A percentile compares a stretch with the other conserved stretches of the same genome.
These are phyloP conservation scores for Calonectria multiphialidica DNA, from an alignment of 2,329 filamentous ascomycete genomes.

Conservation along the genomic window DNA sequence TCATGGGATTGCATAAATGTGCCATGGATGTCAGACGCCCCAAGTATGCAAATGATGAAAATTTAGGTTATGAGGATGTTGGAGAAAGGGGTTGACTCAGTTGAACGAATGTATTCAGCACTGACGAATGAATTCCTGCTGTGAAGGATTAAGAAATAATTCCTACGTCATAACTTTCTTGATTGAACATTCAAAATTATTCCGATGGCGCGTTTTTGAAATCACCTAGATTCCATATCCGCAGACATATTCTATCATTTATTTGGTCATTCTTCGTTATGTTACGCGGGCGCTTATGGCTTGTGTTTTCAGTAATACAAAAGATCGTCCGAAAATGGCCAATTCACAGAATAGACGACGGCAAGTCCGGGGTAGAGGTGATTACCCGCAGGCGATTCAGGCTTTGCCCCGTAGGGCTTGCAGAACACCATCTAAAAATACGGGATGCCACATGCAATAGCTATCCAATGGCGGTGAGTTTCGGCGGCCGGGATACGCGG, in stretches of 20 bases:
- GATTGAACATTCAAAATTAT: too few relatives aligned
- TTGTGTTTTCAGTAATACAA: not conserved
- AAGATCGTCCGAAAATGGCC: not conserved
- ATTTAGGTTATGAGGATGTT: too few relatives aligned
- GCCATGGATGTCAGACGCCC: not conserved
- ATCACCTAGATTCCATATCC: too few relatives aligned
- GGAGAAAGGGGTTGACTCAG: too few relatives aligned
- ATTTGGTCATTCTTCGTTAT: not conserved
- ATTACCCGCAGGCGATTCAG: not conserved
- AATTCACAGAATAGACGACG: not conserved
- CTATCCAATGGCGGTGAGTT: not conserved
- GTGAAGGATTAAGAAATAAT: too few relatives aligned
- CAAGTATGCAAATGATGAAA: not conserved
- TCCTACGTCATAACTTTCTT: too few relatives aligned
- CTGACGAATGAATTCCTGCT: too few relatives aligned
- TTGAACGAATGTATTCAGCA: too few relatives aligned
- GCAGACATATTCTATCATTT: not conserved
- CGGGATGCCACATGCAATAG: not conserved
- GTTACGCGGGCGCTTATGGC: not conserved
- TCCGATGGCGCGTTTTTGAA: too few relatives aligned
- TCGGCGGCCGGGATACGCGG: not conserved
- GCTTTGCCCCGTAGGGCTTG: not conserved
- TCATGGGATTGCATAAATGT: not conserved
- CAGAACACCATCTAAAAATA: not conserved
- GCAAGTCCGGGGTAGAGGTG: not conserved